Percentiles rank a stretch among this genome's conserved stretches.
These are phyloP conservation scores for Mariannaea sp. DNA, from an alignment of 2,329 filamentous ascomycete genomes.

Conservation along the genomic window DNA sequence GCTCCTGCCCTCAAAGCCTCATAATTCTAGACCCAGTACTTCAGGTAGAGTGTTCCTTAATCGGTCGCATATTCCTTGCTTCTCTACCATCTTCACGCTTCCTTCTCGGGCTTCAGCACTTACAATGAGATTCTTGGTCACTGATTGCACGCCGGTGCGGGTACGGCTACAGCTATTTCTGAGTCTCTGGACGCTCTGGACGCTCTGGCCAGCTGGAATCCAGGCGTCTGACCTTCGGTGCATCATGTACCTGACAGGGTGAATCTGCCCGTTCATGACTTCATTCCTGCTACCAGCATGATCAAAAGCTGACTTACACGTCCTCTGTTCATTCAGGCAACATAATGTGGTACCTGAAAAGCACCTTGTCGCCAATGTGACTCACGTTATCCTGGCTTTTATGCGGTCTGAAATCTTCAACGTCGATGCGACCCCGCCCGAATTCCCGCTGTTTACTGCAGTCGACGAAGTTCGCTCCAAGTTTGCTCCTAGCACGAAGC, in stretches of 20 bases:
- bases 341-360: slow-evolving; percentile 50
- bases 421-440: slow-evolving; percentile 39
- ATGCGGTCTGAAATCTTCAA: slow-evolving; percentile 60
- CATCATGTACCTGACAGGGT: slow-evolving; percentile 59
- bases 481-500: slow-evolving; percentile 59
- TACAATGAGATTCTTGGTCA: background rate
- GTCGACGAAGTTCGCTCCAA: slow-evolving; percentile 52
- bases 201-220: background rate
- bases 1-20: no score
- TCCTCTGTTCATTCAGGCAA: slow-evolving; percentile 47
- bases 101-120: no score
- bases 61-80: no score
- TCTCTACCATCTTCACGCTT: no score
- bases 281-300: background rate
- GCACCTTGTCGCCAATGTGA: slow-evolving; percentile 50
- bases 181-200: no score
- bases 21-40: no score
- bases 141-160: background rate
- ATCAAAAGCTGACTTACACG: slow-evolving; percentile 3
- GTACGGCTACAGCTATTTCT: no score
- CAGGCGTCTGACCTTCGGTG: slow-evolving; percentile 34
- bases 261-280: slow-evolving; percentile 1
- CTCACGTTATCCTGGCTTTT: slow-evolving; percentile 63
- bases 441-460: slow-evolving; percentile 59
- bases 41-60: no score